Conservation (phyloP, 73 alveolate species). For the Blepharisma japonicum region DNA sequence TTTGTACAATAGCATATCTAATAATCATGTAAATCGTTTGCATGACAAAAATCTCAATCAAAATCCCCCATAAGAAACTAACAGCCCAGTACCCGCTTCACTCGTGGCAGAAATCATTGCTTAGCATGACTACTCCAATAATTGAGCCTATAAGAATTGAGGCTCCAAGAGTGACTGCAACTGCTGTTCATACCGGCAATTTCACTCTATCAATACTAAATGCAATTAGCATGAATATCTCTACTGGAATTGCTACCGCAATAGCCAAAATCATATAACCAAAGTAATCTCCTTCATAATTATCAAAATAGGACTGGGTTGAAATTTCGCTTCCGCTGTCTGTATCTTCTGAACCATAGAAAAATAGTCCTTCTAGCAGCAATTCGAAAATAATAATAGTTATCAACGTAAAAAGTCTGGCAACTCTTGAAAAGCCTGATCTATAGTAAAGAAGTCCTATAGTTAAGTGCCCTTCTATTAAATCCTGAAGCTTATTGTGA, state of each 20-base stretch:
- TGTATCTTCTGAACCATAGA: slow-evolving; percentile 3
- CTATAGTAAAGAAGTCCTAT: background rate
- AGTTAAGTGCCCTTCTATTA: slow-evolving; percentile 5
- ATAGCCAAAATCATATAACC: slow-evolving; percentile 1
- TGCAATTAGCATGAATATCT: background rate
- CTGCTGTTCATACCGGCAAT: background rate
- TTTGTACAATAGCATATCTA: background rate
- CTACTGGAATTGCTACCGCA: background rate
- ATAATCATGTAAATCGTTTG: slow-evolving; percentile 1
- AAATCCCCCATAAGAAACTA: background rate
- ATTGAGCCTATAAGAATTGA: background rate
- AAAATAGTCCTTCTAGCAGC: background rate
- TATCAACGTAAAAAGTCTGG: background rate
- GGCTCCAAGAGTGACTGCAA: background rate
- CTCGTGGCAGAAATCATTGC: background rate
- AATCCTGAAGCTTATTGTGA: background rate
- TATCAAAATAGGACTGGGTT: background rate
- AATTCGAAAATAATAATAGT: background rate
- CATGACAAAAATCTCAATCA: background rate
- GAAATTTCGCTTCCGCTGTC: too few relatives aligned
- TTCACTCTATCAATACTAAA: slow-evolving; percentile 3
- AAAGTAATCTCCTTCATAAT: background rate
- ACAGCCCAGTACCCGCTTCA: slow-evolving; percentile 9
- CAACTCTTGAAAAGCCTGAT: background rate
- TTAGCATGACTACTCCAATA: background rate